Conservation (phyloP, 1,284 basidiomycete genomes). For the Irpex lacteus region DNA sequence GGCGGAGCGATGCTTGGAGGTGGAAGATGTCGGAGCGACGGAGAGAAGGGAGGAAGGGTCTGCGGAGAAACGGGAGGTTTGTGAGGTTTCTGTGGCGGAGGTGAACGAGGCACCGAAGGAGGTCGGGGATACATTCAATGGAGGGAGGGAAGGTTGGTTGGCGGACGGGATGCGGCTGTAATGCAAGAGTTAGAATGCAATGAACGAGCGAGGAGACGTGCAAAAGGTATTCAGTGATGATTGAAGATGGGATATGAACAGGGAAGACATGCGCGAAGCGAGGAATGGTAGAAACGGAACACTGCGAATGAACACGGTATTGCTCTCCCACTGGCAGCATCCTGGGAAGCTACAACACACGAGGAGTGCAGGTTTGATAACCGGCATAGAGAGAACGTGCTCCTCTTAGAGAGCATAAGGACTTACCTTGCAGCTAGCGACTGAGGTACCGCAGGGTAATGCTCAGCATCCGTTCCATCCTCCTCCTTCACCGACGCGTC, state of each 20-base stretch:
- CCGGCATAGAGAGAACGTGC: too few species aligned
- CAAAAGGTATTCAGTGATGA: neutral
- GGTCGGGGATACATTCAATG: slow-evolving; percentile 29
- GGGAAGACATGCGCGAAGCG: neutral
- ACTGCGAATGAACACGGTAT: neutral
- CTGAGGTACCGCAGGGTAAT: slow-evolving; percentile 12
- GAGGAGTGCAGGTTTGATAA: too few species aligned
- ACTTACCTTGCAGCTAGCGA: slow-evolving; percentile 8
- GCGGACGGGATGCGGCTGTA: slow-evolving; percentile 7
- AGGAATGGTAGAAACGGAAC: neutral
- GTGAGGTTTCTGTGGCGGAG: slow-evolving; percentile 13
- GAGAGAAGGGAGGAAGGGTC: slow-evolving; percentile 28
- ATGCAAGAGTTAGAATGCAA: neutral
- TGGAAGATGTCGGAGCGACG: slow-evolving; percentile 49
- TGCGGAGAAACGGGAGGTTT: neutral
- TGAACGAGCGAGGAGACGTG: neutral
- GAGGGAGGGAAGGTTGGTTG: slow-evolving; percentile 17
- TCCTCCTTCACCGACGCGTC: slow-evolving; percentile 11
- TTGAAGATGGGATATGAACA: neutral
- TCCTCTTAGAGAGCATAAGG: neutral
- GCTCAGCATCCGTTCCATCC: slow-evolving; percentile 2
- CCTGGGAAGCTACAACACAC: too few species aligned
- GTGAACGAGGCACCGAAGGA: slow-evolving; percentile 47
- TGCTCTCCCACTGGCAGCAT: too few species aligned
- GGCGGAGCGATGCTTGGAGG: slow-evolving; percentile 29